Conservation (phyloP, 352 stramenopile genomes). For the Blastocystis sp. region DNA sequence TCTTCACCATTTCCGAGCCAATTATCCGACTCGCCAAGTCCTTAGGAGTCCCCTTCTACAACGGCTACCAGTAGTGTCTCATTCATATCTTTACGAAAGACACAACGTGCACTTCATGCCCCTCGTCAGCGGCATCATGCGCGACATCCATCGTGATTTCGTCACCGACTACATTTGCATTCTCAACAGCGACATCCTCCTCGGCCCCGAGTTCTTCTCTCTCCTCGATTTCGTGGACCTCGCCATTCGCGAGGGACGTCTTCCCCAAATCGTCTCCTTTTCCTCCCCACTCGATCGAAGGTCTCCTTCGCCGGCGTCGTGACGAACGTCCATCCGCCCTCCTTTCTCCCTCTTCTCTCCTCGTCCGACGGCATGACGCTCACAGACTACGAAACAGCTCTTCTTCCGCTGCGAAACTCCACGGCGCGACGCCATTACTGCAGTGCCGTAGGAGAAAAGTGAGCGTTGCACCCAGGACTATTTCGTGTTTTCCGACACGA, state of each 20-base stretch:
- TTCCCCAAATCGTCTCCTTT: background rate
- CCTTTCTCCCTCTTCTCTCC: background rate
- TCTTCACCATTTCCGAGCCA: conserved; percentile 40
- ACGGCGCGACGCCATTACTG: background rate
- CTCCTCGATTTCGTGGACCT: conserved; percentile 9
- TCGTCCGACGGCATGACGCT: background rate
- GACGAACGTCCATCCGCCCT: background rate
- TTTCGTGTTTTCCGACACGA: conserved; percentile 20
- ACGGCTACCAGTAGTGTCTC: background rate
- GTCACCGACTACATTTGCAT: conserved; percentile 20
- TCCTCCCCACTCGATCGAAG: background rate
- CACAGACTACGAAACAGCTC: background rate
- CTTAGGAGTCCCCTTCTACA: conserved; percentile 4
- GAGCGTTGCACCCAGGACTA: background rate
- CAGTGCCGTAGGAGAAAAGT: background rate
- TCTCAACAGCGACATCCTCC: conserved; percentile 30
- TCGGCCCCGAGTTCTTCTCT: background rate
- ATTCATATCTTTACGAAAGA: background rate
- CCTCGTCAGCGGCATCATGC: background rate
- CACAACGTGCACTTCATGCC: conserved; percentile 14
- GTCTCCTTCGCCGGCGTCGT: background rate
- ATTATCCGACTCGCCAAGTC: conserved; percentile 3
- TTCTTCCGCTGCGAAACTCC: background rate
- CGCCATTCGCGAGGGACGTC: background rate
- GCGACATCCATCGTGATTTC: background rate